Evolutionary conservation across 2,329 filamentous ascomycete genomes (phyloP).

Genomic region (Eutypa lata): DNA sequence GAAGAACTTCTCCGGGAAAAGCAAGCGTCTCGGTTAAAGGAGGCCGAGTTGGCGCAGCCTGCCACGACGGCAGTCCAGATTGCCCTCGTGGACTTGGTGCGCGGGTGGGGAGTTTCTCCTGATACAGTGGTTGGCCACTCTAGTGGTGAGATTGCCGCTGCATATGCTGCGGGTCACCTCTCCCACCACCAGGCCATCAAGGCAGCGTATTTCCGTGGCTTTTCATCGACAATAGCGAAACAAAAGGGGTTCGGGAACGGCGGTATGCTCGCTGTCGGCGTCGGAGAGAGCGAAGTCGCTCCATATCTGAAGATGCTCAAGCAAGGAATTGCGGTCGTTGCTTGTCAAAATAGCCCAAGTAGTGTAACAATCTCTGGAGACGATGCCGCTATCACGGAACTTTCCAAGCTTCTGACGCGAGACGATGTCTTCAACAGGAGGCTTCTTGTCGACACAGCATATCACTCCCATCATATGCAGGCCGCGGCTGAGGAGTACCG

Average conservation of each 20-base stretch:
- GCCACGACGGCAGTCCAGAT: constrained; percentile 4
- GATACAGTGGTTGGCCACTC: constrained; percentile 4
- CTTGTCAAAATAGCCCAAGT: constrained; percentile 19
- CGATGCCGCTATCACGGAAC: neutral
- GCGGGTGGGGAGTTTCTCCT: neutral
- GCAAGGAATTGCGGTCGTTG: constrained; percentile 15
- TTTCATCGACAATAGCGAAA: neutral
- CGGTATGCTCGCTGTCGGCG: constrained; percentile 21
- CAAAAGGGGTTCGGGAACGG: constrained; percentile 7
- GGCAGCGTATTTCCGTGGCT: constrained; percentile 4
- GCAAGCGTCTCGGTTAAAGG: constrained; percentile 9
- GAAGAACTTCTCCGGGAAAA: constrained; percentile 16
- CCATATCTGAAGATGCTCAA: constrained; percentile 10
- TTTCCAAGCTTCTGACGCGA: neutral
- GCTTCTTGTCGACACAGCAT: constrained; percentile 12
- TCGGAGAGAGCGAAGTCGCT: constrained; percentile 5
- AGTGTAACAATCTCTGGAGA: constrained; percentile 25
- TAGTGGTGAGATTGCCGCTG: constrained; percentile 7
- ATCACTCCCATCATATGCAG: constrained; percentile 22
- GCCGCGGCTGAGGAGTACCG: constrained; percentile 12
- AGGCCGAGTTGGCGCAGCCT: constrained; percentile 4
- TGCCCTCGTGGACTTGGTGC: constrained; percentile 1
- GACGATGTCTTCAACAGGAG: constrained; percentile 15
- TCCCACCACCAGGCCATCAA: neutral
- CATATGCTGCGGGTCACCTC: constrained; percentile 3